phyloP scores from a whole-genome alignment of 495 filamentous ascomycete genomes.

The Penicillium antarcticum region DNA sequence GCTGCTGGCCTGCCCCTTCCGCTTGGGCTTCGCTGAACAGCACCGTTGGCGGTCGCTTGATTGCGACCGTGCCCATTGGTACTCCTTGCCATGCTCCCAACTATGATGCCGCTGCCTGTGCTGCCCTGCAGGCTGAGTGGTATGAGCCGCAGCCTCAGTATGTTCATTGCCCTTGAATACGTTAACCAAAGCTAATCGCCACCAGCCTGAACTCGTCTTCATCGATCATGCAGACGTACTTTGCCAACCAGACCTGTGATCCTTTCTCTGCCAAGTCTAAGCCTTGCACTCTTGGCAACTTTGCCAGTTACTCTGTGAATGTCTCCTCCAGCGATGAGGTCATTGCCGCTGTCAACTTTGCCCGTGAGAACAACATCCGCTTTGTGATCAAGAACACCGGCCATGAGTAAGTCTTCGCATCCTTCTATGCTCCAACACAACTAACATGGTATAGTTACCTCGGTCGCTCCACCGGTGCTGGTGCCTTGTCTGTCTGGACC shows the following conservation, averaged over 20 bases:
- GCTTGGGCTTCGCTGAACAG: conserved; percentile 39
- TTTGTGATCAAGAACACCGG: conserved; percentile 67
- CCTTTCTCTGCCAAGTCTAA: conserved; percentile 44
- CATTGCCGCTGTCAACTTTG: conserved; percentile 45
- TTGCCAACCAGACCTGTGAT: conserved; percentile 52
- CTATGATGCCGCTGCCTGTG: conserved; percentile 31
- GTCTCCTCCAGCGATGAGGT: conserved; percentile 36
- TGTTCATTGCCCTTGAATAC: neutral
- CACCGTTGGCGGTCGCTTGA: conserved; percentile 35
- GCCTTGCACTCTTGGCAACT: conserved; percentile 58
- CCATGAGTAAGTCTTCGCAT: conserved; percentile 34
- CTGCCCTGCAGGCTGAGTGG: conserved; percentile 21
- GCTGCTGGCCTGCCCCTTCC: conserved; percentile 35
- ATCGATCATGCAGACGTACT: conserved; percentile 42
- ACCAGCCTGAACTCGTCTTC: conserved; percentile 31
- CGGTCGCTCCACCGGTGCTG: conserved; percentile 57
- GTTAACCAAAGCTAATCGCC: neutral
- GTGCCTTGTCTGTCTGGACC: conserved; percentile 56
- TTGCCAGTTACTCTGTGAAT: conserved; percentile 51
- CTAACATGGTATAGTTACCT: conserved; percentile 34
- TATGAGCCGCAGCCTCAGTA: conserved; percentile 22
- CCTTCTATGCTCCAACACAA: neutral
- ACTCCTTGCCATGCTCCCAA: conserved; percentile 41
- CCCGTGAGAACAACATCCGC: conserved; percentile 55
- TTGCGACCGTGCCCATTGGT: conserved; percentile 41